These are phyloP conservation scores for Striga asiatica DNA, from an alignment of 257 asterid genomes.

Conservation along the genomic window DNA sequence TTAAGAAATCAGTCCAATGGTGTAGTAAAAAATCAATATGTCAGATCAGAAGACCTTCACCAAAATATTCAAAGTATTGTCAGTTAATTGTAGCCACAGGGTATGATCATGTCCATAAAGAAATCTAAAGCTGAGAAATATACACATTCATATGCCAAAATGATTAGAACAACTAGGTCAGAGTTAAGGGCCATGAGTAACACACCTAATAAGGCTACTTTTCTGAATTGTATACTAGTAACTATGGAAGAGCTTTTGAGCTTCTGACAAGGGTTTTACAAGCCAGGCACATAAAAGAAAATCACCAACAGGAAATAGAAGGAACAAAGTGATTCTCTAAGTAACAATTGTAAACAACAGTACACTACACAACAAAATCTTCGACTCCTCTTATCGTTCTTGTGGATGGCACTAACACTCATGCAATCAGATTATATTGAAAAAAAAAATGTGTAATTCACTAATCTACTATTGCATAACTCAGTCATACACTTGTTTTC, in stretches of 20 bases:
- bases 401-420: not conserved
- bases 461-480: too few relatives aligned
- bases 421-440: not conserved
- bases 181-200: not conserved
- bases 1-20: conserved; percentile 30
- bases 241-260: not conserved
- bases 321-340: not conserved
- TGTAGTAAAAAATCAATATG: conserved; percentile 6
- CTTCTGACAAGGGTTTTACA: too few relatives aligned
- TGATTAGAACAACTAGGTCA: not conserved
- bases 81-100: not conserved
- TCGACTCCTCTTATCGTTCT: not conserved
- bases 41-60: conserved; percentile 2
- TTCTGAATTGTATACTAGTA: not conserved
- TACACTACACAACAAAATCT: not conserved
- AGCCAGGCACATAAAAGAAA: not conserved
- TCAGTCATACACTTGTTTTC: too few relatives aligned
- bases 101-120: not conserved
- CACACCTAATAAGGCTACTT: not conserved
- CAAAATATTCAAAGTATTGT: too few relatives aligned
- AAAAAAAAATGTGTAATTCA: too few relatives aligned
- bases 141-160: too few relatives aligned
- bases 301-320: not conserved
- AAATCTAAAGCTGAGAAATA: not conserved
- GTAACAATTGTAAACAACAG: not conserved